Evolutionary conservation across 2,329 filamentous ascomycete genomes (phyloP), one percentile per base, ranked within the genome.

Genomic region (Aureobasidium leucospermi): DNA sequence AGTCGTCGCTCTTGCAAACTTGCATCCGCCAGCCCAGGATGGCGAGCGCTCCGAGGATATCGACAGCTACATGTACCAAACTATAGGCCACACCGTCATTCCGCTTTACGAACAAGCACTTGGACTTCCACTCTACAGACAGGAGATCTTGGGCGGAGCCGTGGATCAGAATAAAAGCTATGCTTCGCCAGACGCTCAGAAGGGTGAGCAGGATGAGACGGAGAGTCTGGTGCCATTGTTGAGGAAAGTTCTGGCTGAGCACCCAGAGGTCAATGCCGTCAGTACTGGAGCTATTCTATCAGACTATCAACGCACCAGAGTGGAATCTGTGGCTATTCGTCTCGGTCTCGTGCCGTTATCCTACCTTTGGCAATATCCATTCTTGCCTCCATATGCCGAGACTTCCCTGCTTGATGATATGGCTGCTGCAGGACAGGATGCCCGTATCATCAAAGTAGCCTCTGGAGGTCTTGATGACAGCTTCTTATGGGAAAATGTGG

Each of bases 1-100:
- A 63, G 79, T 99, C 48, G 83, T 96, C 53, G 94, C 94, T 7
- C 78, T 99, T 49, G 94, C 90, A 52, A 99, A 99, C 73, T 79
- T 99, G 59, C 82, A 92, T 70, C 93, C 90, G 15, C 53, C 76
- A 68, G 52, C 58, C 52, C 57, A 46, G 23, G 72, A 70, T 31
- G 70, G 73, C 5, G 77, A 81, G 38, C 52, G 58, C 13, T 77
- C 79, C 63, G 75, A 81, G 59, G 89, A 97, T 72, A 81, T 96
- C 67, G 90, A 99, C 74, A 96, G 92, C 76, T 97, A 94, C 85
- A 99, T 99, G 94, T 99, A 97, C 78, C 94, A 99, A 78, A 99
- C 94, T 3, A 89, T 96, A 62, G 94, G 94, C 11, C 90, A 97
- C 74, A 81, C 85, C 60, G 78, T 96, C 16, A 87, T 97, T 60